Evolutionary conservation across 257 asterid species (phyloP), one percentile per base, ranked within the genome.

Genomic region (Cinchona pubescens): DNA sequence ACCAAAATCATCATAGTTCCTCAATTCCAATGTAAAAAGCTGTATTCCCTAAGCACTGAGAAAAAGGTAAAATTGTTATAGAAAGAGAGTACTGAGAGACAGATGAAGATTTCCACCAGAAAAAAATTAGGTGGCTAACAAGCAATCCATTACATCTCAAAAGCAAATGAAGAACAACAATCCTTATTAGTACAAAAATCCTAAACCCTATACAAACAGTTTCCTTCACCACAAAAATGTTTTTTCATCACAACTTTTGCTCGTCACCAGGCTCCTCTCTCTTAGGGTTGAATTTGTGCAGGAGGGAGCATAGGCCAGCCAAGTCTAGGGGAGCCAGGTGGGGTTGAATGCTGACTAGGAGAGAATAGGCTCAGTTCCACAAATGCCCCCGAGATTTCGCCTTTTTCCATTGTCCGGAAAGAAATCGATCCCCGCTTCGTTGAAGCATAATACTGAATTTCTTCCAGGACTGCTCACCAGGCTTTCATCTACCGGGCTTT

Each of bases 361-460:
- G 90, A 83, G 85, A 94, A 94, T 30, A 88, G 87, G 85, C 94
- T 90, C 77, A 94, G 85, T 73, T 91, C 97, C 96, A 94, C 98
- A 85, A 86, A 94, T 65, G 85, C 87, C 69, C 82, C 93, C 0
- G 89, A 83, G 61, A 79, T 72, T 78, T 78, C 96, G n/a, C 78
- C 92, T 75, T 55, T 85, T 72, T 78, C 96, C 84, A 78, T 77
- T 38, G 87, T 76, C 40, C 87, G 88, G 63, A 90, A 86, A 79
- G 98, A 90, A 59, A 90, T 89, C 5, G 94, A 88, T 43, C 88
- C 92, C 40, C 84, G 84, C 62, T 81, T 86, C 25, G 86, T 75
- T 64, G 89, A 87, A 72, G 83, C 81, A 79, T n/a, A n/a, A n/a
- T n/a, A 72, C 83, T 2, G 88, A 83, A 66, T 79, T 79, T 79